Evolutionary conservation across 345 rosid genomes (phyloP).

Genomic region (Brassica nigra): DNA sequence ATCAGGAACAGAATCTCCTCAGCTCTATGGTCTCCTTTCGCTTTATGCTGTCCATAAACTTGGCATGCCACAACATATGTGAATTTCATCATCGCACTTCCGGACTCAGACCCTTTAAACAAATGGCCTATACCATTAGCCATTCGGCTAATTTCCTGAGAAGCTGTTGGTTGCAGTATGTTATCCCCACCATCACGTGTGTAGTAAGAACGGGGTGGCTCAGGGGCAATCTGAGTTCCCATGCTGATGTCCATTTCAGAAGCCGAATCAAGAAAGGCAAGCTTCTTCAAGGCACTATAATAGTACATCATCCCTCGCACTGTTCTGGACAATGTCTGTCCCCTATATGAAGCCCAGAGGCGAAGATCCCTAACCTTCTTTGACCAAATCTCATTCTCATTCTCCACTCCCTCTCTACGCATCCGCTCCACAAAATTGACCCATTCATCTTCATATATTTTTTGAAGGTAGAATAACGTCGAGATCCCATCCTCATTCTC

Average conservation of each 20-base stretch:
- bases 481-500: slow-evolving; percentile 94
- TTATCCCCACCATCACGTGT: slow-evolving; percentile 40
- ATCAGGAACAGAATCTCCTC: slow-evolving; percentile 82
- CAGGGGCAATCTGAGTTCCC: slow-evolving; percentile 52
- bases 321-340: slow-evolving; percentile 91
- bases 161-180: slow-evolving; percentile 41
- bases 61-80: slow-evolving; percentile 97
- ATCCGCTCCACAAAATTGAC: slow-evolving; percentile 79
- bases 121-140: slow-evolving; percentile 59
- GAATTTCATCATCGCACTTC: slow-evolving; percentile 90
- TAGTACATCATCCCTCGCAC: slow-evolving; percentile 94
- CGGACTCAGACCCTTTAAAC: slow-evolving; percentile 85
- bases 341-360: slow-evolving; percentile 92
- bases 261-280: slow-evolving; percentile 84
- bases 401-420: slow-evolving; percentile 74
- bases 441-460: slow-evolving; percentile 90
- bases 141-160: slow-evolving; percentile 65
- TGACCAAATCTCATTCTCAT: slow-evolving; percentile 74
- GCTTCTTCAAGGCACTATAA: slow-evolving; percentile 82
- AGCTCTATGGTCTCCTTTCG: slow-evolving; percentile 84
- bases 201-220: slow-evolving; percentile 36
- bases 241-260: slow-evolving; percentile 73
- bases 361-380: slow-evolving; percentile 72
- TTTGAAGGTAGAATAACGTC: slow-evolving; percentile 79
- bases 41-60: slow-evolving; percentile 91